These are phyloP conservation scores for Podila clonocystis DNA, from an alignment of 192 early-diverging fungal genomes.

Conservation along the genomic window DNA sequence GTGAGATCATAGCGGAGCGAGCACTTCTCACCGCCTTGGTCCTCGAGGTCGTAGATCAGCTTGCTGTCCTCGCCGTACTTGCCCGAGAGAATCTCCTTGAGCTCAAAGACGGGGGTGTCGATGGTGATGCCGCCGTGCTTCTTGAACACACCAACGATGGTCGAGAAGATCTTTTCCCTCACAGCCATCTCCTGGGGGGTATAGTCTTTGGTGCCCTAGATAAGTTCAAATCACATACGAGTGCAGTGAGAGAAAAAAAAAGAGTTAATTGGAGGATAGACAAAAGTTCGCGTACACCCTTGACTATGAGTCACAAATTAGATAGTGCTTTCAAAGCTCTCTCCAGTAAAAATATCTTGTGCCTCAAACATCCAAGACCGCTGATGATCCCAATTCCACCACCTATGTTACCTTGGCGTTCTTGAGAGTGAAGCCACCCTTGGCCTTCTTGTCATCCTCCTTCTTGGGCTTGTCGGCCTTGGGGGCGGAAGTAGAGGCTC, in stretches of 20 bases:
- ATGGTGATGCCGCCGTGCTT: conserved; percentile 98
- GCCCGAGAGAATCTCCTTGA: conserved; percentile 94
- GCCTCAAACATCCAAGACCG: background rate
- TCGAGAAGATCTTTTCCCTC: conserved; percentile 89
- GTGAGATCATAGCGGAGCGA: conserved; percentile 98
- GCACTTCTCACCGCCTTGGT: conserved; percentile 97
- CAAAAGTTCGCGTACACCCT: no score
- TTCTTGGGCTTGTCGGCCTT: conserved; percentile 31
- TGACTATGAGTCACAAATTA: no score
- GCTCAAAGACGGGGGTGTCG: conserved; percentile 98
- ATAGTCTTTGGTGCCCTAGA: conserved; percentile 94
- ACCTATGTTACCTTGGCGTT: conserved; percentile 73
- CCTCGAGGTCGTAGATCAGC: conserved; percentile 96
- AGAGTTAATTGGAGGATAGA: background rate
- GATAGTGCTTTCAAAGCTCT: no score
- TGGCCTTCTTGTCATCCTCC: conserved; percentile 53
- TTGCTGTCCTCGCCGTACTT: conserved; percentile 99
- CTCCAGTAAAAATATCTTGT: no score
- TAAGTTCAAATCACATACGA: background rate
- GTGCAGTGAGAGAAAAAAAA: background rate
- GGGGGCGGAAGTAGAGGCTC: conserved; percentile 15
- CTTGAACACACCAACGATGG: conserved; percentile 90
- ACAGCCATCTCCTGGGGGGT: conserved; percentile 97
- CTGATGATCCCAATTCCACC: background rate
- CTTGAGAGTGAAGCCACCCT: conserved; percentile 72